Base-by-base conservation (phyloP, 2,329 filamentous ascomycete genomes). In the Pseudomassariella vexata region DNA sequence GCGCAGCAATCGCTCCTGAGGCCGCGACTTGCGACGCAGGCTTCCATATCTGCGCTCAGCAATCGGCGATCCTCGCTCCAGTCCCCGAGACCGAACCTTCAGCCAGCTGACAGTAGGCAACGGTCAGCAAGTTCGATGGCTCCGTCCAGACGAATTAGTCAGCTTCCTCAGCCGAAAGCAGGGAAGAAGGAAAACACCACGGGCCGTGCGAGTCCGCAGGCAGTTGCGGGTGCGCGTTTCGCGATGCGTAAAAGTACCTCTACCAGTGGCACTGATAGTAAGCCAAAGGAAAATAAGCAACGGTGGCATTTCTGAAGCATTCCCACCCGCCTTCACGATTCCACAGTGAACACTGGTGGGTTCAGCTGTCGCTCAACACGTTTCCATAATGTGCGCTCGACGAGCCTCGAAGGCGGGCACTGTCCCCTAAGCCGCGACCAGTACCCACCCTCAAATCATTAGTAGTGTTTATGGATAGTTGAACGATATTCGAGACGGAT, bases 121-220 rank as follows among this genome's bases (percentile, higher is more conserved):
- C 66, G 76, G 19, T 68, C 77, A 9, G 69, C 67, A 25, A 80
- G 73, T 49, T 79, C 76, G 3, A 47, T 80, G 26, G 68, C 73
- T 6, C 55, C 59, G 3, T 14, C 63, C 57, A 35, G 74, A 38
- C 67, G 76, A 19, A 62, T 55, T 5, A 78, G 74, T 45, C 47
- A 79, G 36, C 55, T 80, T 15, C 73, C 76, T 12, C 60, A 69
- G 34, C 61, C 67, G 1, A 65, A 50, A 31, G 35, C 45, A 17
- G 44, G 48, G 4, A 56, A 45, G 24, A 44, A 48, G 14, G 50
- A 55, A 6, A 52, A 52, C 17, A 47, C 58, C 12, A 58, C 57
- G 10, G 72, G 72, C 5, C 59, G 68, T 12, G 59, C 63, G 23
- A 73, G 64, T 32, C 70, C 72, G 5, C 64, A 68, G 32, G 58